Evolutionary conservation across 2,329 filamentous ascomycete genomes (phyloP), one percentile per base, ranked within the genome.

Genomic region (Fusarium sp.): DNA sequence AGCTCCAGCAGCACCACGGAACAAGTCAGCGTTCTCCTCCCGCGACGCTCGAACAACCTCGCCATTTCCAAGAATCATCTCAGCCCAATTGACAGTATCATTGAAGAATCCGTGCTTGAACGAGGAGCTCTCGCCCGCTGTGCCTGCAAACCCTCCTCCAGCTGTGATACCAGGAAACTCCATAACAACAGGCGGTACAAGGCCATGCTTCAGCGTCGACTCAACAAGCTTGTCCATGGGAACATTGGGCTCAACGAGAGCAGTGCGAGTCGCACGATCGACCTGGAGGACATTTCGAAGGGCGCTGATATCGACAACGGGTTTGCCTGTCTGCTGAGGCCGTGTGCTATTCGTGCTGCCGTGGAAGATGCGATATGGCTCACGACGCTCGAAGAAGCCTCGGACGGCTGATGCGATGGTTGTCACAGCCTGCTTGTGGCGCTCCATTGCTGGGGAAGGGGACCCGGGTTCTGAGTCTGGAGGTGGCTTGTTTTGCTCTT

Each of bases 301-400:
- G 6, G 80, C 77, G 80, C 90, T 92, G 50, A 92, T 94, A 79
- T 94, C 91, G 64, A 95, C 85, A 30, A 90, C 88, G 75, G 88
- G 88, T 77, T 86, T 85, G 23, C 81, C 79, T 38, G 81, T 82
- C 46, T 85, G 85, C 38, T 84, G 82, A 13, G 86, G 86, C 18
- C 93, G 90, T 38, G 93, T 95, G 80, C 90, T 93, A 82, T 94
- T 94, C 18, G 93, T 94, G 2, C 91, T 90, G 67, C 93, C 93
- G 81, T 95, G 93, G 75, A 90, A 93, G 78, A 95, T 92, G 23
- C 92, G 88, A 81, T 93, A 95, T 7, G 91, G 88, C 79, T 84
- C 80, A 60, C 83, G 80, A 16, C 75, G 78, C 16, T 81, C 77
- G 59, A 85, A 79, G 76, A 89, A 88, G 12, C 83, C 77, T 70